phyloP scores from a whole-genome alignment of 164 flowering plant genomes.

The Chloranthus sessilifolius region DNA sequence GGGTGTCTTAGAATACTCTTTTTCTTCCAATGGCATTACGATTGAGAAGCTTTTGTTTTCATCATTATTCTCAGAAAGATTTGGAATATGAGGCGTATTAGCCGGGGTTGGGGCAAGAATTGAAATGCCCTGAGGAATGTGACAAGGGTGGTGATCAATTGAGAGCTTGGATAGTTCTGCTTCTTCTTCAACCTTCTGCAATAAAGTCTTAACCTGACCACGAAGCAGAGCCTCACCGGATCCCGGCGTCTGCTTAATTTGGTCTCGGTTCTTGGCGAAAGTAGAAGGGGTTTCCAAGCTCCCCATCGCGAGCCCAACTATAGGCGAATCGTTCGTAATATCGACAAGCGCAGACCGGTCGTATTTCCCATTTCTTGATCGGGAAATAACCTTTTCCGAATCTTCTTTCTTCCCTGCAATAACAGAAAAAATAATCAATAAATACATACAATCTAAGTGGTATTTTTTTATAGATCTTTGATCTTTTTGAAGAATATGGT shows the following conservation, averaged over 20 bases:
- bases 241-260: conserved; percentile 53
- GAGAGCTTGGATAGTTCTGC: conserved; percentile 46
- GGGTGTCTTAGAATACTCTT: conserved; percentile 23
- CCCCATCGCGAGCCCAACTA: conserved; percentile 69
- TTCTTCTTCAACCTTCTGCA: conserved; percentile 87
- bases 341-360: conserved; percentile 63
- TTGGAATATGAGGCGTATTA: conserved; percentile 49
- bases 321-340: conserved; percentile 86
- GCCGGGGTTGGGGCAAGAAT: conserved; percentile 67
- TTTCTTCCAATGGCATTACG: conserved; percentile 7
- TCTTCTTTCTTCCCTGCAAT: conserved; percentile 49
- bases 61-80: conserved; percentile 15
- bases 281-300: conserved; percentile 57
- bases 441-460: background rate
- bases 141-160: conserved; percentile 21
- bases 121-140: conserved; percentile 23
- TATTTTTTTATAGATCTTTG: too few relatives aligned
- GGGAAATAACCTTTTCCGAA: conserved; percentile 39
- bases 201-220: conserved; percentile 72
- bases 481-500: background rate
- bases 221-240: conserved; percentile 85
- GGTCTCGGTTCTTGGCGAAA: conserved; percentile 30
- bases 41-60: background rate
- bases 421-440: background rate
- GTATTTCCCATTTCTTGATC: conserved; percentile 30